Percentiles rank a stretch among this genome's conserved stretches.
phyloP scores from a whole-genome alignment of 192 early-diverging fungal genomes.

The Entophlyctis helioformis region DNA sequence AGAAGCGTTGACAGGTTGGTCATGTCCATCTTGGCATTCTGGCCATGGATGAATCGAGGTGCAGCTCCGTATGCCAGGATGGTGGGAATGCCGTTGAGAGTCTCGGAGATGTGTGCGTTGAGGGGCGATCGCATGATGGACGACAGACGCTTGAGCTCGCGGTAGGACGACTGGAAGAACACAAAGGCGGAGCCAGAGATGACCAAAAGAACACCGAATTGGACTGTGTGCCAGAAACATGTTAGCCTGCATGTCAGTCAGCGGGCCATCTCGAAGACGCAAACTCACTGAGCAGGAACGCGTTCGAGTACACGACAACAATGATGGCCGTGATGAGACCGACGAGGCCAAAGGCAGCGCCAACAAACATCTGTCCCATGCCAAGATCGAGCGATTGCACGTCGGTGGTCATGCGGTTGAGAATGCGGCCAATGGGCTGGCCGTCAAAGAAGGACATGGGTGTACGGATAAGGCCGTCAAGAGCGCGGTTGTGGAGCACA shows the following conservation, averaged over 20 bases:
- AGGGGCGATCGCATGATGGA: no score
- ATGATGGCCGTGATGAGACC: neutral
- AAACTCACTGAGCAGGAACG: constrained; percentile 1
- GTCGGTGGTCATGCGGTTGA: no score
- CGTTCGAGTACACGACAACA: neutral
- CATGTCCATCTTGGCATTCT: no score
- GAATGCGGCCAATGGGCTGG: no score
- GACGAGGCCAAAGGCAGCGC: neutral
- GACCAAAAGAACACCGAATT: constrained; percentile 3
- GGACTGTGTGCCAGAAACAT: no score
- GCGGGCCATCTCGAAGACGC: no score
- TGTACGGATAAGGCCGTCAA: constrained; percentile 14
- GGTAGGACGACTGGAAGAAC: constrained; percentile 12
- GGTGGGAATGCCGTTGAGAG: no score
- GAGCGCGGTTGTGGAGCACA: constrained; percentile 7
- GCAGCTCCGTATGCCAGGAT: constrained; percentile 8
- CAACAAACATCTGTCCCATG: neutral
- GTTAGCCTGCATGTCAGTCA: no score
- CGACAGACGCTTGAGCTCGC: no score
- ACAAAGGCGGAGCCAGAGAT: constrained; percentile 5
- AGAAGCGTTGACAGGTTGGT: no score
- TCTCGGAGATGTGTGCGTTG: constrained; percentile 21
- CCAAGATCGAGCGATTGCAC: neutral
- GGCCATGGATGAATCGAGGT: no score
- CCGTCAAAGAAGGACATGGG: constrained; percentile 5